These are phyloP conservation scores for Globisporangium parvum DNA, from an alignment of 352 stramenopile species.

Conservation along the genomic window DNA sequence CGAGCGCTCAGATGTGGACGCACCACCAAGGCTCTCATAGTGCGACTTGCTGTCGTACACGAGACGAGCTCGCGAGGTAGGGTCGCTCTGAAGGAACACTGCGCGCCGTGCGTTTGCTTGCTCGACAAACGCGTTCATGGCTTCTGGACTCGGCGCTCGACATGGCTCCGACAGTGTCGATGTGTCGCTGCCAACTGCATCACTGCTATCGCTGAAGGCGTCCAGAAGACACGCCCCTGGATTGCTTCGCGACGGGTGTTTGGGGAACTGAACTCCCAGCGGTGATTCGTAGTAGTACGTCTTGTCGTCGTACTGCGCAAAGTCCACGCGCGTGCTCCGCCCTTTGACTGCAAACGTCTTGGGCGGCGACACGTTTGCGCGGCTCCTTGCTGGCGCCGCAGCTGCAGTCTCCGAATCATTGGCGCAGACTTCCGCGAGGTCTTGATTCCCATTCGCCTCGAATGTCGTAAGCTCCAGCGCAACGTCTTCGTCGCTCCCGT, in stretches of 20 bases:
- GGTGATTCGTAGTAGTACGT: conserved; percentile 13
- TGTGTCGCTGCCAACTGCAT: not conserved
- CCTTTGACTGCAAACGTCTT: conserved; percentile 8
- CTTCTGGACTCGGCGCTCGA: conserved; percentile 5
- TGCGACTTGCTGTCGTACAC: conserved; percentile 47
- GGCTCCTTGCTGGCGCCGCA: not conserved
- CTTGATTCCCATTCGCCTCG: not conserved
- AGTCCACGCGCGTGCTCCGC: conserved; percentile 1
- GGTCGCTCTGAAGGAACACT: conserved; percentile 37
- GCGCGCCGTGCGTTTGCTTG: conserved; percentile 12
- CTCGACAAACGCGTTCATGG: conserved; percentile 22
- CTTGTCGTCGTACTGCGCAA: conserved; percentile 9
- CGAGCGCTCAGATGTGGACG: not conserved
- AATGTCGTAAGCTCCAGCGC: conserved; percentile 6
- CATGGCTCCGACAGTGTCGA: conserved; percentile 15
- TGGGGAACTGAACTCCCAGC: conserved; percentile 12
- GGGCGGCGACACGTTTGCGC: not conserved
- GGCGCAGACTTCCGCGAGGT: not conserved
- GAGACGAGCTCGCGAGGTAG: conserved; percentile 25
- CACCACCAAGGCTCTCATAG: conserved; percentile 6
- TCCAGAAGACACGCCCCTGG: not conserved
- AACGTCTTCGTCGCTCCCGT: conserved; percentile 22
- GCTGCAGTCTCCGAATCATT: not conserved
- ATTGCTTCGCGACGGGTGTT: conserved; percentile 19
- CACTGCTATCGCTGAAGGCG: not conserved